Percentiles rank a stretch among this genome's conserved stretches.
Conservation (phyloP, 139 green algal species). For the Chlamydomonas urium region DNA sequence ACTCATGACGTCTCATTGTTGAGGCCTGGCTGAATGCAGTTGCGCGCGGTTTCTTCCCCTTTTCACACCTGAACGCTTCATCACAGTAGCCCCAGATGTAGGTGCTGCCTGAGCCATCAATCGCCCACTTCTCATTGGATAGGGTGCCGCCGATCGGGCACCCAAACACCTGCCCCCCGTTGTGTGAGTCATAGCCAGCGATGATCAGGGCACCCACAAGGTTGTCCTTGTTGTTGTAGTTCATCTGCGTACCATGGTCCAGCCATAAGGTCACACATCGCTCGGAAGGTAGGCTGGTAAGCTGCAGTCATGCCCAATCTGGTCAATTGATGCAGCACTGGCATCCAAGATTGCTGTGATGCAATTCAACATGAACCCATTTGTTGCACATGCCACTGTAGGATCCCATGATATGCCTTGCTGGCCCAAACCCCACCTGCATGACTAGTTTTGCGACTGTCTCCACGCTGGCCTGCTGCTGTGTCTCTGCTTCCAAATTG, state of each 20-base stretch:
- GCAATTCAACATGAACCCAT: no score
- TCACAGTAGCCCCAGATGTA: constrained; percentile 91
- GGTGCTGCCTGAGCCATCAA: constrained; percentile 83
- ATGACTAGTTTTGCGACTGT: constrained; percentile 83
- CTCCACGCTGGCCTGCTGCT: constrained; percentile 55
- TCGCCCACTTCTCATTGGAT: constrained; percentile 70
- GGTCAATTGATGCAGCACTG: no score
- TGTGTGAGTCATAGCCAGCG: constrained; percentile 80
- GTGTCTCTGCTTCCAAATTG: constrained; percentile 22
- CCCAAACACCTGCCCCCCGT: constrained; percentile 82
- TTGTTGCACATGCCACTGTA: no score
- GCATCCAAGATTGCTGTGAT: no score
- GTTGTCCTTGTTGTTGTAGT: constrained; percentile 87
- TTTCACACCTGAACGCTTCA: constrained; percentile 61
- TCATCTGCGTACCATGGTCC: no score
- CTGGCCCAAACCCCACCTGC: constrained; percentile 50
- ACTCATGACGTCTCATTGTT: no score
- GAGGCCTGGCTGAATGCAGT: no score
- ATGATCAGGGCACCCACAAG: constrained; percentile 93
- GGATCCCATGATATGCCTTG: no score
- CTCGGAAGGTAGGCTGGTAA: no score
- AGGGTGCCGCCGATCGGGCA: constrained; percentile 85
- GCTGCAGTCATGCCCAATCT: no score
- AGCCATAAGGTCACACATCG: no score
- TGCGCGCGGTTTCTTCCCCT: background rate